phyloP scores from a whole-genome alignment of 176 grass and related monocot genomes.

The Oryza rufipogon region DNA sequence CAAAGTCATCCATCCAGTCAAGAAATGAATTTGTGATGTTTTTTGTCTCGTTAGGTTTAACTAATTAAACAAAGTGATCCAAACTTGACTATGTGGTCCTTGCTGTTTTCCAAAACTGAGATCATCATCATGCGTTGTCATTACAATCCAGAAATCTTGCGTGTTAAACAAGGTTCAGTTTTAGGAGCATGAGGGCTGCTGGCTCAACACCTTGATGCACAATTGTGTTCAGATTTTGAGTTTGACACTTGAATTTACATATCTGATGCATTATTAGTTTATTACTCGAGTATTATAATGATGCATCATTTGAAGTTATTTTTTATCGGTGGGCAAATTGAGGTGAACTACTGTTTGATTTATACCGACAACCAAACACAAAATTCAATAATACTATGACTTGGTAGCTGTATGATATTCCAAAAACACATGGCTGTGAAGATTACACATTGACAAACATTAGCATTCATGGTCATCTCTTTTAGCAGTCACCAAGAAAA shows the following conservation, averaged over 20 bases:
- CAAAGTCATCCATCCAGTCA: conserved; percentile 10
- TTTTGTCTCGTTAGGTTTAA: conserved; percentile 24
- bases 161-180: conserved; percentile 16
- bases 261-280: background rate
- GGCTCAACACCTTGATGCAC: conserved; percentile 27
- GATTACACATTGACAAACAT: conserved; percentile 15
- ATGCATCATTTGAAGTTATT: background rate
- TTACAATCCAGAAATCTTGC: conserved; percentile 27
- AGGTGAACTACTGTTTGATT: background rate
- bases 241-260: conserved; percentile 18
- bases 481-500: background rate
- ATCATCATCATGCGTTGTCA: conserved; percentile 36
- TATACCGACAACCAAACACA: conserved; percentile 32
- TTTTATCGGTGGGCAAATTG: background rate
- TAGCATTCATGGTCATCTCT: conserved; percentile 15
- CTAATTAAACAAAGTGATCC: conserved; percentile 44
- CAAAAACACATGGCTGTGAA: conserved; percentile 17
- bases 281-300: background rate
- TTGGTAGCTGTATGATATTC: background rate
- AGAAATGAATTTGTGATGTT: background rate
- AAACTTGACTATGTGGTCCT: conserved; percentile 35
- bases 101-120: conserved; percentile 34
- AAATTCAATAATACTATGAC: background rate
- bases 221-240: conserved; percentile 32
- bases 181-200: background rate